Evolutionary conservation across 2,329 filamentous ascomycete genomes (phyloP).

Genomic region (Curvularia verruculosa): DNA sequence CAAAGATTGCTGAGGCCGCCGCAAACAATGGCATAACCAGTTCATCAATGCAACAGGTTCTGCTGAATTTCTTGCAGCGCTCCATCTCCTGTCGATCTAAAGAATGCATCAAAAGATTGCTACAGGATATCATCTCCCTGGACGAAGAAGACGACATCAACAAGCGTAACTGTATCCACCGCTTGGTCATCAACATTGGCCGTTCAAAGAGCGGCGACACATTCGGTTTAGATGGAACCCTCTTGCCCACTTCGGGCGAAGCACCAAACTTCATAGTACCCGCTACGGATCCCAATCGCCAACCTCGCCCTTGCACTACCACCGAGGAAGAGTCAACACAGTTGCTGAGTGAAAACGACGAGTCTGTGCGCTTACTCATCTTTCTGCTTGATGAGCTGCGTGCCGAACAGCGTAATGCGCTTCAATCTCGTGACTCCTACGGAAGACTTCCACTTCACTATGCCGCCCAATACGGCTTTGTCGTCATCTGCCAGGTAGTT

Average conservation of each 20-base stretch:
- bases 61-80: conserved; percentile 80
- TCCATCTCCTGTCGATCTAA: conserved; percentile 74
- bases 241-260: conserved; percentile 58
- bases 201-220: conserved; percentile 67
- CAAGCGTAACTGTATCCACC: conserved; percentile 89
- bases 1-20: conserved; percentile 65
- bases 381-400: conserved; percentile 71
- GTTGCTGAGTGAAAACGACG: conserved; percentile 71
- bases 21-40: conserved; percentile 56
- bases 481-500: conserved; percentile 84
- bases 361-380: conserved; percentile 71
- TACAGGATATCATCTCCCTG: conserved; percentile 72
- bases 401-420: conserved; percentile 68
- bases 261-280: conserved; percentile 79
- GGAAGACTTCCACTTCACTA: conserved; percentile 90
- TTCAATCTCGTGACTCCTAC: conserved; percentile 75
- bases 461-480: conserved; percentile 91
- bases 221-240: conserved; percentile 57
- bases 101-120: conserved; percentile 71
- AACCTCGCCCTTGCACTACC: conserved; percentile 66
- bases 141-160: conserved; percentile 93
- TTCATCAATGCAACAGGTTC: conserved; percentile 66
- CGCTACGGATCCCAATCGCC: conserved; percentile 69
- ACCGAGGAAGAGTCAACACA: conserved; percentile 68
- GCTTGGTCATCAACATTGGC: conserved; percentile 89